Conservation (phyloP, 768 basidiomycete genomes). For the Agrocybe pediades region DNA sequence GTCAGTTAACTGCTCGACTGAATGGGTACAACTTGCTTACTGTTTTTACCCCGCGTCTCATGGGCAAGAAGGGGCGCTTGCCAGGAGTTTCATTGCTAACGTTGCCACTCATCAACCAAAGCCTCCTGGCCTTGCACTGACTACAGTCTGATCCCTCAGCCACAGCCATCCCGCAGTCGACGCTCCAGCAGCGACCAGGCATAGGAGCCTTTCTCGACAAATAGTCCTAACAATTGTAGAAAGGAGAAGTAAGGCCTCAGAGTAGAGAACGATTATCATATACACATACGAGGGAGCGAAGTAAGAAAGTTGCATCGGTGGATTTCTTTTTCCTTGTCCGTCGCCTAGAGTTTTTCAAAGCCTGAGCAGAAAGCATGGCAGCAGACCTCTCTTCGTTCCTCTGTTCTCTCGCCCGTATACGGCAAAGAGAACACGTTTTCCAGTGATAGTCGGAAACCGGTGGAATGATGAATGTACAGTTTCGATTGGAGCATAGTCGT, state of each 20-base stretch:
- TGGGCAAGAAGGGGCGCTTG: not conserved
- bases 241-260: not conserved
- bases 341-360: not conserved
- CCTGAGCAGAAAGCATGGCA: not conserved
- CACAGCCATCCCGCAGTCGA: conserved; percentile 24
- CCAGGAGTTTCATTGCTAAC: not conserved
- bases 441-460: conserved; percentile 36
- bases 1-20: not conserved
- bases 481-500: conserved; percentile 34
- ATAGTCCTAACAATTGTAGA: not conserved
- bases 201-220: conserved; percentile 4
- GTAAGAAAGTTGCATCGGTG: not conserved
- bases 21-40: not conserved
- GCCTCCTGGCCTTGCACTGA: conserved; percentile 28
- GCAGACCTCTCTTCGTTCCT: not conserved
- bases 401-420: conserved; percentile 23
- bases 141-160: conserved; percentile 20
- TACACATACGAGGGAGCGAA: conserved; percentile 6
- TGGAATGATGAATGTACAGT: conserved; percentile 39
- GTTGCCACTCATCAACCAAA: conserved; percentile 15
- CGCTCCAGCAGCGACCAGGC: conserved; percentile 23
- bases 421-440: conserved; percentile 42
- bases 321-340: not conserved
- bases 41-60: not conserved
- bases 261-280: no score